A percentile compares a stretch with the other conserved stretches of the same genome.
phyloP scores from a whole-genome alignment of 176 grass and related monocot species.

The Musa itinerans region DNA sequence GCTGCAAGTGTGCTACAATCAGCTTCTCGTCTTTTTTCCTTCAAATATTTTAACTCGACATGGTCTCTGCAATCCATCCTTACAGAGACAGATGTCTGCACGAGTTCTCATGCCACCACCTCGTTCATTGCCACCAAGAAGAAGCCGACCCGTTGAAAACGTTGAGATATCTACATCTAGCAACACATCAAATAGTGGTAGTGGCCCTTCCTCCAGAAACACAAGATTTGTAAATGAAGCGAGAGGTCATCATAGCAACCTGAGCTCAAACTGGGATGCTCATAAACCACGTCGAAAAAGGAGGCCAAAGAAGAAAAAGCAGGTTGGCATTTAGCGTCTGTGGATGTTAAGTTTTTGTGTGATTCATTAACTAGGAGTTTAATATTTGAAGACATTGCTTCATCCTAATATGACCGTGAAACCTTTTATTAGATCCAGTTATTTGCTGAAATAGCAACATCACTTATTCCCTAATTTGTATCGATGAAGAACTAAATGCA shows the following conservation, averaged over 20 bases:
- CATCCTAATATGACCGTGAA: neutral
- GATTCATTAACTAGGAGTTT: neutral
- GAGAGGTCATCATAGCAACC: constrained; percentile 43
- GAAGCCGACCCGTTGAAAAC: constrained; percentile 47
- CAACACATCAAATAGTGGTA: constrained; percentile 59
- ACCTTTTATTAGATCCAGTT: neutral
- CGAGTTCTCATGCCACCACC: constrained; percentile 95
- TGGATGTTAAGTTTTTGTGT: neutral
- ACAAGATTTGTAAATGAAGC: constrained; percentile 37
- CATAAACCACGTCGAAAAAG: constrained; percentile 82
- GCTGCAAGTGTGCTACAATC: constrained; percentile 3
- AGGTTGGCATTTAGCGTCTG: constrained; percentile 28
- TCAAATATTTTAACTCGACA: constrained; percentile 5
- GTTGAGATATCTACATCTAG: constrained; percentile 49
- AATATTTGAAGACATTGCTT: neutral
- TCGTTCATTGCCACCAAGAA: constrained; percentile 64
- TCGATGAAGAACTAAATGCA: neutral
- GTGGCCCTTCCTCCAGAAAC: constrained; percentile 35
- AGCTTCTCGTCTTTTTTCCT: constrained; percentile 6
- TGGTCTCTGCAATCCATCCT: constrained; percentile 4
- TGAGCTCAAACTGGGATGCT: constrained; percentile 95
- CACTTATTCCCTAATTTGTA: neutral
- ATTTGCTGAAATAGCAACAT: neutral
- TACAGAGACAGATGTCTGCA: constrained; percentile 72
- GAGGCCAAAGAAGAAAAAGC: constrained; percentile 90